These are phyloP conservation scores for Pythium rishiriense DNA, from an alignment of 352 stramenopile genomes.

Conservation along the genomic window DNA sequence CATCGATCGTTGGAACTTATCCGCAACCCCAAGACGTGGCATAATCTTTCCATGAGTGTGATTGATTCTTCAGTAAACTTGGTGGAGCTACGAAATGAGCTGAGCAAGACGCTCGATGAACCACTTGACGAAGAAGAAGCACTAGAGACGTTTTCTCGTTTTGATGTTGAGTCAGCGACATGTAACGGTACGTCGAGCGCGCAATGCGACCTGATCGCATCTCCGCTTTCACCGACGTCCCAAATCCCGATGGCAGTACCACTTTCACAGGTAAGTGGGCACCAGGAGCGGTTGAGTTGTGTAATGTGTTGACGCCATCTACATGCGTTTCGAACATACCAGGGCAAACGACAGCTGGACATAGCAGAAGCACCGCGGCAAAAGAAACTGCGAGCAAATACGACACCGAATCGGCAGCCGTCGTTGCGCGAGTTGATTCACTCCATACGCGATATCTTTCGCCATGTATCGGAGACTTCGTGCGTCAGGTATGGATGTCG, in stretches of 20 bases:
- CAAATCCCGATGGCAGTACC: too few species aligned
- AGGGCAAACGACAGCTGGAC: constrained; percentile 14
- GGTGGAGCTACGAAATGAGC: neutral
- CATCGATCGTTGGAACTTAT: too few species aligned
- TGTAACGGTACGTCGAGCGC: neutral
- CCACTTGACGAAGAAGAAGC: neutral
- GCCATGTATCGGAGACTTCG: constrained; percentile 12
- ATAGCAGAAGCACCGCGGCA: too few species aligned
- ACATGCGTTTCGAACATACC: neutral
- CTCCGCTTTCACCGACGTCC: too few species aligned
- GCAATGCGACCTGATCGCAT: too few species aligned
- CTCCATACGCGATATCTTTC: constrained; percentile 2
- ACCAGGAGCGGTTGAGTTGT: too few species aligned
- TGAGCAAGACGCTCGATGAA: neutral
- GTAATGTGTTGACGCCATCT: neutral
- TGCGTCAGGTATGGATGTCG: constrained; percentile 19
- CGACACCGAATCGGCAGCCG: neutral
- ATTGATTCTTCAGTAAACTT: constrained; percentile 12
- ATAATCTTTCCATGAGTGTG: constrained; percentile 9
- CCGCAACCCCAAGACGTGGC: constrained; percentile 5
- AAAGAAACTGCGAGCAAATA: constrained; percentile 20
- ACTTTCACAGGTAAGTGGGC: too few species aligned
- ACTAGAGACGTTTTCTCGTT: neutral
- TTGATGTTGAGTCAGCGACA: neutral
- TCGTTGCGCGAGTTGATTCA: constrained; percentile 14